phyloP scores from a whole-genome alignment of 345 rosid genomes.

The Carallia brachiata region DNA sequence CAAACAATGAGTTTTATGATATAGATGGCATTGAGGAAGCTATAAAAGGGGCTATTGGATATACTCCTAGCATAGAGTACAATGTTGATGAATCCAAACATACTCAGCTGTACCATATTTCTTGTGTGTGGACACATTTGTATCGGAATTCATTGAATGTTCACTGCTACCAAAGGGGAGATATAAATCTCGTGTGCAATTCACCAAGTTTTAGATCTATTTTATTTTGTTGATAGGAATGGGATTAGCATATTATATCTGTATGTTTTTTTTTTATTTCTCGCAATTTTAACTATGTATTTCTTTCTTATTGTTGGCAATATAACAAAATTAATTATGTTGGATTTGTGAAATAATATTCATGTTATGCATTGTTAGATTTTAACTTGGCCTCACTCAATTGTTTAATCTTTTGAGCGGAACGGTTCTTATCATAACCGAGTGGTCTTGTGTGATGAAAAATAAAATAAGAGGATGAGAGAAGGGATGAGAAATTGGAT shows the following conservation, averaged over 20 bases:
- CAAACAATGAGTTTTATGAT: constrained; percentile 55
- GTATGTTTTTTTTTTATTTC: background rate
- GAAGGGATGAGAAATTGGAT: too few species aligned
- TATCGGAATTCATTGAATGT: constrained; percentile 58
- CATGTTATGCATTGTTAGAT: too few species aligned
- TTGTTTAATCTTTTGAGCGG: too few species aligned
- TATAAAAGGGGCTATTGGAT: constrained; percentile 44
- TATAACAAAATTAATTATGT: too few species aligned
- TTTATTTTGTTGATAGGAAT: background rate
- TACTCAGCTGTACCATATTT: constrained; percentile 50
- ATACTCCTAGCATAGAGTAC: constrained; percentile 56
- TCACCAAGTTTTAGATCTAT: constrained; percentile 48
- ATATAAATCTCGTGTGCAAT: constrained; percentile 54
- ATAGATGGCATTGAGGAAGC: constrained; percentile 41
- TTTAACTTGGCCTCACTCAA: too few species aligned
- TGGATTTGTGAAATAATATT: too few species aligned
- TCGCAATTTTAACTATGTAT: background rate
- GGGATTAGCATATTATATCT: too few species aligned
- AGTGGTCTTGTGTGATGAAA: too few species aligned
- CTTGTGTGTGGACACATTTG: constrained; percentile 70
- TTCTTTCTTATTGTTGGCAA: background rate
- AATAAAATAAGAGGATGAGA: too few species aligned
- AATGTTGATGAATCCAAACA: constrained; percentile 48
- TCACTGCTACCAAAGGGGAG: constrained; percentile 41
- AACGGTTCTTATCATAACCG: too few species aligned